These are phyloP conservation scores for Cladosporium sp. DNA, from an alignment of 2,329 filamentous ascomycete genomes.

Conservation along the genomic window DNA sequence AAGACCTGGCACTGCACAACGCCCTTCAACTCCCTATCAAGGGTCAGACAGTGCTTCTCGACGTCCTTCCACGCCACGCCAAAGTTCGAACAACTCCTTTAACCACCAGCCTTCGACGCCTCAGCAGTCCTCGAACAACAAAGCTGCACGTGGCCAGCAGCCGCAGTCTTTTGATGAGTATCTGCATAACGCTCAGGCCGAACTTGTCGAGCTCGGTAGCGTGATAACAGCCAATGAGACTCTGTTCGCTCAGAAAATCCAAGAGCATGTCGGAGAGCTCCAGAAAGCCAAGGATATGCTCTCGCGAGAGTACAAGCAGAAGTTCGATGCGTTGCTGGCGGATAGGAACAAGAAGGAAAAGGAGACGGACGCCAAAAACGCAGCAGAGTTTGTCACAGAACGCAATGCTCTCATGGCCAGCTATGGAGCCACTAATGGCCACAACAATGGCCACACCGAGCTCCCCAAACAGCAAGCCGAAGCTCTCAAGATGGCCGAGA, in stretches of 20 bases:
- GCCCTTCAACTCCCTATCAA: background rate
- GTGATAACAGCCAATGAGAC: slow-evolving; percentile 33
- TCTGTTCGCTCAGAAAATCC: slow-evolving; percentile 33
- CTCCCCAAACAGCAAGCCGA: slow-evolving; percentile 22
- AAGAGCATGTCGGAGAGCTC: slow-evolving; percentile 34
- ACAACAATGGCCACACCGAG: slow-evolving; percentile 11
- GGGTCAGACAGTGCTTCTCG: background rate
- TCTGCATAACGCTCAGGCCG: slow-evolving; percentile 28
- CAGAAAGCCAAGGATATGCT: slow-evolving; percentile 33
- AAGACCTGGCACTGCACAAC: background rate
- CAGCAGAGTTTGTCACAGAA: slow-evolving; percentile 30
- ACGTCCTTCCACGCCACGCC: slow-evolving; percentile 4
- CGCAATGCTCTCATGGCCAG: slow-evolving; percentile 28
- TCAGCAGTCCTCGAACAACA: background rate
- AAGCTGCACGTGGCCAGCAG: background rate
- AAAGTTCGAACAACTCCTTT: background rate
- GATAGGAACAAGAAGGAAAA: slow-evolving; percentile 30
- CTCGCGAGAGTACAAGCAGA: slow-evolving; percentile 30
- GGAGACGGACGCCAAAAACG: slow-evolving; percentile 27
- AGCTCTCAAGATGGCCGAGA: slow-evolving; percentile 28
- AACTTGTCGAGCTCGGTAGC: slow-evolving; percentile 32
- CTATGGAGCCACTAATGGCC: slow-evolving; percentile 22
- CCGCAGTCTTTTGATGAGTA: slow-evolving; percentile 33
- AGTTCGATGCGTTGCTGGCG: slow-evolving; percentile 28
- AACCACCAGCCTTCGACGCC: background rate